These are phyloP conservation scores for Pneumocystis wakefieldiae DNA, from an alignment of 1,139 yeast species.

Conservation along the genomic window DNA sequence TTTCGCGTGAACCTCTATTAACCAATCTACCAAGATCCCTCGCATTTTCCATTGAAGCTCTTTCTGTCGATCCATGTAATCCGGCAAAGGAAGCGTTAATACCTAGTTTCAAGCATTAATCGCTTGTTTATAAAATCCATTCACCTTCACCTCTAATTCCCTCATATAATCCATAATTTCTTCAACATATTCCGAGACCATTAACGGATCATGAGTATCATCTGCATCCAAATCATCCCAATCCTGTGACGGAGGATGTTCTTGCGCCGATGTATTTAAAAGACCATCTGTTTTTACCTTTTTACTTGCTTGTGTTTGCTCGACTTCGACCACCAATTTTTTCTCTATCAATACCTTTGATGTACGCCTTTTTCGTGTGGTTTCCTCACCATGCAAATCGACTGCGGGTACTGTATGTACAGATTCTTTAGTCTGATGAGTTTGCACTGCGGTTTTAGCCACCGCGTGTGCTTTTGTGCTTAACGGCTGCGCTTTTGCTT, in stretches of 20 bases:
- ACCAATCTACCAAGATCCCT: constrained; percentile 85
- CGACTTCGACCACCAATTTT: neutral
- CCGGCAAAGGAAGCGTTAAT: constrained; percentile 62
- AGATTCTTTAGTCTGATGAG: neutral
- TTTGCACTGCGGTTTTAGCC: neutral
- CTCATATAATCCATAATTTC: constrained; percentile 74
- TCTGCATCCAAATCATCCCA: constrained; percentile 92
- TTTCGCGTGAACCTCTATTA: constrained; percentile 78
- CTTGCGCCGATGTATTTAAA: neutral
- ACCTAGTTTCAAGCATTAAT: constrained; percentile 15
- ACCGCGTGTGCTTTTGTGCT: constrained; percentile 4
- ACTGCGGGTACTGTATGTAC: neutral
- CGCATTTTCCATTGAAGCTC: constrained; percentile 75
- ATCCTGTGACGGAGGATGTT: constrained; percentile 5
- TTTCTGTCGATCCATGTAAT: constrained; percentile 58
- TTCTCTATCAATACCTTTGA: constrained; percentile 1
- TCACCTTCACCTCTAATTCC: constrained; percentile 37
- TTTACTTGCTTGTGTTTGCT: constrained; percentile 1
- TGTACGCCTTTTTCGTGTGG: neutral
- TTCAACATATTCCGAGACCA: constrained; percentile 85
- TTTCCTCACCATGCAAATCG: neutral
- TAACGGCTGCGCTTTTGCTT: constrained; percentile 3
- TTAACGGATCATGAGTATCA: constrained; percentile 78
- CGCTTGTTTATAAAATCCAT: neutral
- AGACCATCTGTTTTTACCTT: neutral